Evolutionary conservation across 164 flowering plant species (phyloP), one percentile per base, ranked within the genome.

Genomic region (Kalanchoe fedtschenkoi): DNA sequence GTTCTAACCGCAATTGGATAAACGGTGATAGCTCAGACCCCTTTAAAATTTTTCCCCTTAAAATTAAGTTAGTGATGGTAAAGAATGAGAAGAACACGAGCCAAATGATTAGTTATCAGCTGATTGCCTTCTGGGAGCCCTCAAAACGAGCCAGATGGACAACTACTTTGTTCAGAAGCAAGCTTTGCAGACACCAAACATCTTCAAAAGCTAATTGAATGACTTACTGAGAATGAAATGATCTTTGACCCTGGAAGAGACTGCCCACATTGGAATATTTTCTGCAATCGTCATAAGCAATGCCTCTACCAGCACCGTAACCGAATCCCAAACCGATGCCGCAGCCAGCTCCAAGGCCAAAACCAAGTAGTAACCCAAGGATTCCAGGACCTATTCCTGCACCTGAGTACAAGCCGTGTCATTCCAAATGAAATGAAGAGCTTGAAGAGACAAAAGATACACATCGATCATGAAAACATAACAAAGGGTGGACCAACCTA

Each of bases 251-350:
- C 15, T 61, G 57, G 56, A 78, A 79, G 13, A 78, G 51, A 65
- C 72, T 81, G 34, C 87, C 91, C 24, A 82, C 77, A 69, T 92
- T 92, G 33, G 93, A 71, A 70, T 89, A 77, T 62, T 68, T 76
- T 6, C 74, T 69, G 28, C 68, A 58, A 38, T 77, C 87, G 69
- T 92, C 98, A 59, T 80, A 75, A 38, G 96, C 96, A 66, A 83
- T 53, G 26, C 98, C 98, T 47, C 67, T 87, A 16, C 98, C 98
- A 1, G 76, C 63, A 5, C 96, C 98, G 77, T 92, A 92, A 57
- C 98, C 96, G 72, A 89, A 89, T 39, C 98, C 98, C 24, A 83
- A 6, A 13, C 98, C 98, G 69, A 89, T 65, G 24, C 98, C 98
- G 77, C 98, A 92, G 47, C 98, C 98, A 62, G 79, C 96, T 44